Base-by-base conservation (phyloP, 106 monocot genomes). In the Iris macrosiphon region DNA sequence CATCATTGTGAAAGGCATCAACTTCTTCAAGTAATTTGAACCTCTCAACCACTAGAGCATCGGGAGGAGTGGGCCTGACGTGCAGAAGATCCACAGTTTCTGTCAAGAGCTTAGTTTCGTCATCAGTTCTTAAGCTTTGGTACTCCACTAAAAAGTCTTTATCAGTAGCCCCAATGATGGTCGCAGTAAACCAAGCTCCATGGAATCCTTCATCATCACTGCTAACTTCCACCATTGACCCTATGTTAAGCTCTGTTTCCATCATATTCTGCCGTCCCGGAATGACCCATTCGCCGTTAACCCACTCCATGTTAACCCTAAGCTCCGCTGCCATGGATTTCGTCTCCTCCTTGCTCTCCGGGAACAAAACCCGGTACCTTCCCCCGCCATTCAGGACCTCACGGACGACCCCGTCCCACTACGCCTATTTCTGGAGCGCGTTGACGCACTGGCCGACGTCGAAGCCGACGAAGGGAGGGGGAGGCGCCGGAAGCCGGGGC, bases 21-120 rank as follows among this genome's bases (percentile, higher is more conserved):
- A 93, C 81, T 72, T 93, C 93, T 55, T 93, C 84, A 49, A 93
- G 70, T 24, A 66, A 47, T 31, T 71, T 80, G 48, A 84, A 83
- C 15, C 49, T 59, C 22, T 48, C 49, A 5, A 39, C 27, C 4
- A 31, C 26, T 3, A 31, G 43, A 40, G 40, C 52, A 1, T 10
- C 37, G 6, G 83, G 77, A 27, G 93, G 88, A 50, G 31, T 18
- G 13, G 83, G 88, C 39, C 93, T 77, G 42, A 93, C 70, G 44
- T 93, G 77, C 32, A 47, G 41, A 35, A 49, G 41, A 62, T 88
- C 88, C 20, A 88, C 70, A 26, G 45, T 67, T 71, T 93, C 88
- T 37, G 6, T 76, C 52, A 93, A 40, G 39, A 31, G 72, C 38
- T 68, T 52, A 11, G 59, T 64, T 57, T 62, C 80, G 51, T 88